Percentiles rank a stretch among this genome's conserved stretches.
These are phyloP conservation scores for Epichloe uncinata DNA, from an alignment of 2,329 filamentous ascomycete genomes.

Conservation along the genomic window DNA sequence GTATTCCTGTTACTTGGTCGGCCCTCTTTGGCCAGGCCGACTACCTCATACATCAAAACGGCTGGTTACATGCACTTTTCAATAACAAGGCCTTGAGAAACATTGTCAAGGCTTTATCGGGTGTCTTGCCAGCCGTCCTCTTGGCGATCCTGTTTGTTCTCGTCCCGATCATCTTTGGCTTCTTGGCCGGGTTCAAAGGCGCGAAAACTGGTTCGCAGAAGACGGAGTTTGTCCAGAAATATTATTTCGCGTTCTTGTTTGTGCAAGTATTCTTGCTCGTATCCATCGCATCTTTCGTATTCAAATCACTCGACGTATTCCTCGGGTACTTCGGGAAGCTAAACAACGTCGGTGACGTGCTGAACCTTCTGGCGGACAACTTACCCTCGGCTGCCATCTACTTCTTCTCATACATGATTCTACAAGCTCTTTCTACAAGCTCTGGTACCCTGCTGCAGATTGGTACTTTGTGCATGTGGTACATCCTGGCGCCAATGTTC, in stretches of 20 bases:
- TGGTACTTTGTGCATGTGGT: constrained; percentile 67
- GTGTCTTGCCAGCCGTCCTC: constrained; percentile 70
- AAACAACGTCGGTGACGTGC: constrained; percentile 49
- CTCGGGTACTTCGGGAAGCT: constrained; percentile 34
- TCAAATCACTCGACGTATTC: constrained; percentile 49
- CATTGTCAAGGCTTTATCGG: constrained; percentile 53
- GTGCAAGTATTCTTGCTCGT: constrained; percentile 91
- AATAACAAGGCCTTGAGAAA: constrained; percentile 46
- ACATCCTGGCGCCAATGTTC: constrained; percentile 63
- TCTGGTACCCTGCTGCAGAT: constrained; percentile 81
- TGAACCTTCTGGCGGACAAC: constrained; percentile 60
- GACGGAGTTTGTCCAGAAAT: constrained; percentile 75
- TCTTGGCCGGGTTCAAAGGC: constrained; percentile 62
- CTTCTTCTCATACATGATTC: constrained; percentile 97
- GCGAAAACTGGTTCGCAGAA: constrained; percentile 70
- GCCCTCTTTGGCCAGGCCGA: constrained; percentile 69
- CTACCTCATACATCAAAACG: too few relatives aligned
- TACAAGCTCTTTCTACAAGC: constrained; percentile 83
- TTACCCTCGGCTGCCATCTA: constrained; percentile 85
- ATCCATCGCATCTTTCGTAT: constrained; percentile 64
- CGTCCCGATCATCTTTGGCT: constrained; percentile 64
- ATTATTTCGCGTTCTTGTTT: constrained; percentile 90
- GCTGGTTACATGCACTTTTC: constrained; percentile 57
- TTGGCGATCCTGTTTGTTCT: constrained; percentile 68
- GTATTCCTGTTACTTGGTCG: constrained; percentile 80